phyloP scores from a whole-genome alignment of 2,329 filamentous ascomycete species.

The Colletotrichum liaoningense region DNA sequence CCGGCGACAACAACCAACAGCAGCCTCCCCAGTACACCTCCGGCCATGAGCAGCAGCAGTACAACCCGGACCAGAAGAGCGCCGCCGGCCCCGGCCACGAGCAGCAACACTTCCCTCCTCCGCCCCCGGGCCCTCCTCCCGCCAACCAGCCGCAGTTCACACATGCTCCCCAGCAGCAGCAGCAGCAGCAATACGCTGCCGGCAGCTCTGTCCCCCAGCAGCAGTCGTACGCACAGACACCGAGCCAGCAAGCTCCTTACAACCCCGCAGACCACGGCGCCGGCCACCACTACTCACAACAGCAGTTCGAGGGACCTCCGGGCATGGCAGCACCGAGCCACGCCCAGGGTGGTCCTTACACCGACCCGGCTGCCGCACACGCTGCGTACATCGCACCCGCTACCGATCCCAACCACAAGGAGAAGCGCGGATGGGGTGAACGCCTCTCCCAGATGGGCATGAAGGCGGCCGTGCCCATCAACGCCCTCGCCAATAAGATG shows the following conservation, averaged over 20 bases:
- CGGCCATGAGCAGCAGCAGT: constrained; percentile 21
- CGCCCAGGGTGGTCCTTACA: neutral
- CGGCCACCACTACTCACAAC: constrained; percentile 18
- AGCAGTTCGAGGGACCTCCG: constrained; percentile 10
- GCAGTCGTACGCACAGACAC: neutral
- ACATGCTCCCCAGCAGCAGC: constrained; percentile 23
- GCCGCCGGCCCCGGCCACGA: constrained; percentile 1
- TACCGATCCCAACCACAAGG: constrained; percentile 12
- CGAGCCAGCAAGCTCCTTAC: constrained; percentile 18
- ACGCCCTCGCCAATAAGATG: constrained; percentile 83
- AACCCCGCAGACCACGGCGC: constrained; percentile 31
- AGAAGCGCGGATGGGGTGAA: constrained; percentile 33
- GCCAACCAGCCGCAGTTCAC: constrained; percentile 28
- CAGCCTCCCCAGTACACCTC: constrained; percentile 15
- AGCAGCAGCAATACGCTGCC: neutral
- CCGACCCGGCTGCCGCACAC: constrained; percentile 1
- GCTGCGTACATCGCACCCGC: constrained; percentile 16
- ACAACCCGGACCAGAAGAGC: constrained; percentile 13
- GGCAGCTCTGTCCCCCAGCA: neutral
- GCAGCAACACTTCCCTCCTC: constrained; percentile 35
- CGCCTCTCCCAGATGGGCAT: constrained; percentile 45
- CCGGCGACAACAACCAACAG: constrained; percentile 5
- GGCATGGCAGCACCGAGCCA: neutral
- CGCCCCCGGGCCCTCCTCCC: constrained; percentile 31
- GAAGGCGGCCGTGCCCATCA: constrained; percentile 77